Conservation (phyloP, 371 early-diverging fungal genomes). For the Mucor ambiguus region DNA sequence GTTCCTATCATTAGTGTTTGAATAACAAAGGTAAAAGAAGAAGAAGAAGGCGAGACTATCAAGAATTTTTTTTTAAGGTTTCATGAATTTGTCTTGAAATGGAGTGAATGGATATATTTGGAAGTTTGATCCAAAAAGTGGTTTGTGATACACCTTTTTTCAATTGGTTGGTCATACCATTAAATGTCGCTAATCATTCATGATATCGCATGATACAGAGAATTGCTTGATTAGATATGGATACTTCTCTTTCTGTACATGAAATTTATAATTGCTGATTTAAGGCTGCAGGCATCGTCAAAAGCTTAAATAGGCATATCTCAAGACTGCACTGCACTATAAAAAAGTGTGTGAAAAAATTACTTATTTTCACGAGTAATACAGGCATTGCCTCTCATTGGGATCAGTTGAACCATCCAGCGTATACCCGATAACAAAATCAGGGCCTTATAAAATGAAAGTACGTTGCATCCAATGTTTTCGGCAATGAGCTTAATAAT, state of each 20-base stretch:
- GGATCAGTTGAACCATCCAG: neutral
- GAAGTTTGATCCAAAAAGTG: slow-evolving; percentile 16
- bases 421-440: no score
- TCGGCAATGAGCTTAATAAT: no score
- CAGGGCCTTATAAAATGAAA: neutral
- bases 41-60: neutral
- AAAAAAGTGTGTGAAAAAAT: no score
- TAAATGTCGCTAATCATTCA: neutral
- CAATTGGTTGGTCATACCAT: neutral
- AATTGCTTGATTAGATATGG: neutral
- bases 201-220: neutral
- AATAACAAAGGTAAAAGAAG: neutral
- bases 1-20: slow-evolving; percentile 6
- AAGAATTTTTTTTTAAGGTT: neutral
- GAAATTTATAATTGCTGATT: neutral
- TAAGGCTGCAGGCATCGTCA: neutral
- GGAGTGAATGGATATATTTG: slow-evolving; percentile 15
- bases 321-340: neutral
- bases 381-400: no score
- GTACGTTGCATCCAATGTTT: no score
- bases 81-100: slow-evolving; percentile 6
- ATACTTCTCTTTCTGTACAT: neutral
- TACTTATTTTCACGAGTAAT: no score
- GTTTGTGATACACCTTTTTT: neutral
- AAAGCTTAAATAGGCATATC: neutral